phyloP scores from a whole-genome alignment of 176 grass and related monocot genomes.

The sorghum (Sorghum bicolor) region DNA sequence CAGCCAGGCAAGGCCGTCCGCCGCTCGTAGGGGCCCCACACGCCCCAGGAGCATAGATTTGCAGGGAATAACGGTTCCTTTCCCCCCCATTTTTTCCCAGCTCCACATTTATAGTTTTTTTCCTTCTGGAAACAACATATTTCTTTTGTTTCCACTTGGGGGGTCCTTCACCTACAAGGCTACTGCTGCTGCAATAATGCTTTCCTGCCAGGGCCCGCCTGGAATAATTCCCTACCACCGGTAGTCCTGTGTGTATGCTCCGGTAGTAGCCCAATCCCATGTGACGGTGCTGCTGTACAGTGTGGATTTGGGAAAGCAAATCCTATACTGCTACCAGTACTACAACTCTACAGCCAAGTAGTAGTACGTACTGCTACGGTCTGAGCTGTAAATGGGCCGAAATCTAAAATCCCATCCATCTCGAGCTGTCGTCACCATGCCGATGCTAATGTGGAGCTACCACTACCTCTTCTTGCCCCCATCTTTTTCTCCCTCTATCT shows the following conservation, averaged over 20 bases:
- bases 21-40: not conserved
- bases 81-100: not conserved
- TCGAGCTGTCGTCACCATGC: not conserved
- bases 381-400: not conserved
- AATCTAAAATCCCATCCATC: not conserved
- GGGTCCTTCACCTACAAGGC: not conserved
- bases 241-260: not conserved
- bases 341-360: not conserved
- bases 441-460: not conserved
- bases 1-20: not conserved
- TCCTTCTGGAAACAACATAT: not conserved
- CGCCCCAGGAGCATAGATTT: not conserved
- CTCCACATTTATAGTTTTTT: not conserved
- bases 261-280: not conserved
- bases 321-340: not conserved
- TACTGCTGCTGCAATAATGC: not conserved
- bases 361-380: not conserved
- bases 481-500: not conserved
- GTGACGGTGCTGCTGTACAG: not conserved
- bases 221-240: not conserved
- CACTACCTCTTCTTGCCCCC: not conserved
- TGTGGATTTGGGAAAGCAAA: not conserved
- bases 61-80: conserved; percentile 9
- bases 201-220: not conserved
- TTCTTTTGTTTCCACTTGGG: not conserved